A percentile compares a stretch with the other conserved stretches of the same genome.
Evolutionary conservation across 148 eudicot species (phyloP).

Genomic region (Oxyria digyna): DNA sequence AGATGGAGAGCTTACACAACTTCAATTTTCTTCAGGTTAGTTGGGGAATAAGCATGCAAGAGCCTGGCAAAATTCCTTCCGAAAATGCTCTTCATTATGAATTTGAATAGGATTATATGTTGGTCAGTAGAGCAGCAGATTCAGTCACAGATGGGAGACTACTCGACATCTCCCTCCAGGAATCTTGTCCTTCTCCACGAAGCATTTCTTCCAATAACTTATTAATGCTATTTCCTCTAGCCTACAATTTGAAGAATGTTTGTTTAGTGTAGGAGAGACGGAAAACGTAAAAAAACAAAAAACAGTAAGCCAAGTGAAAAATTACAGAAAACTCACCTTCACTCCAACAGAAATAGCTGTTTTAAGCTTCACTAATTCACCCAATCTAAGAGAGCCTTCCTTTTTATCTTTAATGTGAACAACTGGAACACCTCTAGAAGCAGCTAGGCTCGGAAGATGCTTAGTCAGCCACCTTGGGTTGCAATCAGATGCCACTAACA

Average conservation of each 20-base stretch:
- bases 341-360: constrained; percentile 78
- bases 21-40: neutral
- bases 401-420: constrained; percentile 57
- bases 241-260: constrained; percentile 19
- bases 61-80: neutral
- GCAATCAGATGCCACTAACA: constrained; percentile 76
- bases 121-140: neutral
- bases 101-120: neutral
- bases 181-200: constrained; percentile 2
- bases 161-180: neutral
- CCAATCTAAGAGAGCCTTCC: constrained; percentile 66
- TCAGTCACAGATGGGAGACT: neutral
- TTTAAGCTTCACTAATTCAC: constrained; percentile 60
- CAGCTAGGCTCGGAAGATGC: constrained; percentile 69
- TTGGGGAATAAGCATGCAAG: neutral
- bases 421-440: constrained; percentile 58
- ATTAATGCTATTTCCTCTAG: constrained; percentile 42
- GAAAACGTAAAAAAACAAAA: neutral
- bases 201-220: constrained; percentile 27
- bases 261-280: neutral
- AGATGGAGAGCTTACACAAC: neutral
- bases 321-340: constrained; percentile 29
- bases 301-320: neutral
- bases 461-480: constrained; percentile 64
- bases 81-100: neutral